A percentile compares a stretch with the other conserved stretches of the same genome.
Evolutionary conservation across 305 asterid species (phyloP).

Genomic region (Fraxinus floribunda): DNA sequence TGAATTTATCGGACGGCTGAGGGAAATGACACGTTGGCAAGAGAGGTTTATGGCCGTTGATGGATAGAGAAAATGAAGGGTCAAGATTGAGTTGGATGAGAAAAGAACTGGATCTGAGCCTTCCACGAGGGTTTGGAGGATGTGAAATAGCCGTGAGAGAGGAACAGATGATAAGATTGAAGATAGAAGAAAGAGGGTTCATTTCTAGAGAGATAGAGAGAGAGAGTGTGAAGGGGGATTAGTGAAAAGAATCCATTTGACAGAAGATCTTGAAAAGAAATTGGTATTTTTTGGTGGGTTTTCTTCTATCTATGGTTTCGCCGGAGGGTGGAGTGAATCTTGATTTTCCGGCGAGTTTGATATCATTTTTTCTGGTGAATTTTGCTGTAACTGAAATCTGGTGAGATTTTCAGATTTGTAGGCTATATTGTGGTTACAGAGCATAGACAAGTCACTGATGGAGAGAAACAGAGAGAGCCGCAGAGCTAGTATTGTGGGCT

Average conservation of each 20-base stretch:
- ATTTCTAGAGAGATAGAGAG: constrained; percentile 26
- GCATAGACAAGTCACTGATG: constrained; percentile 38
- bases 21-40: constrained; percentile 61
- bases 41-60: constrained; percentile 24
- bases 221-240: constrained; percentile 29
- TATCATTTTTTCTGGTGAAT: constrained; percentile 26
- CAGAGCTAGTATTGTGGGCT: constrained; percentile 74
- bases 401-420: constrained; percentile 35
- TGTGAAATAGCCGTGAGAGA: constrained; percentile 37
- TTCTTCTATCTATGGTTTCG: constrained; percentile 11
- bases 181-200: constrained; percentile 20
- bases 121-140: constrained; percentile 65
- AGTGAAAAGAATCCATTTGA: constrained; percentile 32
- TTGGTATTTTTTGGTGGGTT: constrained; percentile 19
- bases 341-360: constrained; percentile 25
- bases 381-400: constrained; percentile 16
- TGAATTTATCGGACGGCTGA: constrained; percentile 19
- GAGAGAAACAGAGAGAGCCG: constrained; percentile 90
- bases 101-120: constrained; percentile 54
- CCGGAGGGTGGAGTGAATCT: constrained; percentile 19
- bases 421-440: constrained; percentile 26
- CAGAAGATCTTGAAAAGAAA: constrained; percentile 20
- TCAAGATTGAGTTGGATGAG: constrained; percentile 43
- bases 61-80: constrained; percentile 39
- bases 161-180: constrained; percentile 40